A percentile compares a stretch with the other conserved stretches of the same genome.
Conservation (phyloP, 2,329 filamentous ascomycete species). For the Penicillium sp. region DNA sequence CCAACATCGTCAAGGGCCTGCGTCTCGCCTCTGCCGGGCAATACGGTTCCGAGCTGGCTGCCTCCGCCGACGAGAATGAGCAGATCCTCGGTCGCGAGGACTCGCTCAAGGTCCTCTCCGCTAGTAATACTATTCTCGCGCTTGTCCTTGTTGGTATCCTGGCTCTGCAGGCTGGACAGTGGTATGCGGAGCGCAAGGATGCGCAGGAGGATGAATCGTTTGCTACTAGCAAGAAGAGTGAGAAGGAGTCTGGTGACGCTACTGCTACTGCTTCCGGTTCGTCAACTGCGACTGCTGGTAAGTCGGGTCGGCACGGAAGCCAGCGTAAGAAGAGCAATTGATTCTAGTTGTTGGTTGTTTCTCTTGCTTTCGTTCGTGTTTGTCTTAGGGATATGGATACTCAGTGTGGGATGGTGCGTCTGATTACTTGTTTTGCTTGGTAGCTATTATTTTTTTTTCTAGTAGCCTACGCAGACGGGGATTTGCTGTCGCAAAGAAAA, state of each 20-base stretch:
- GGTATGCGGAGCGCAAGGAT: constrained; percentile 97
- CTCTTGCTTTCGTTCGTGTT: not conserved
- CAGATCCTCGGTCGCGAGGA: constrained; percentile 79
- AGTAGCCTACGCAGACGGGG: not conserved
- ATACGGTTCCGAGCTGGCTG: constrained; percentile 55
- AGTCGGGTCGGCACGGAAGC: constrained; percentile 19
- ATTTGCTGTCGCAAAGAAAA: not conserved
- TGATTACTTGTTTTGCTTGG: not conserved
- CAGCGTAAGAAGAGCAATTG: constrained; percentile 30
- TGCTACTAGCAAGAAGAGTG: constrained; percentile 43
- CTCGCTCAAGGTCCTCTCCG: constrained; percentile 82
- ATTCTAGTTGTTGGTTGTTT: constrained; percentile 3
- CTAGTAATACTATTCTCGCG: constrained; percentile 94
- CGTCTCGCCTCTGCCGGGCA: constrained; percentile 73
- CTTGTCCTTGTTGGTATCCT: constrained; percentile 88
- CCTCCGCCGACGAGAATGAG: constrained; percentile 54
- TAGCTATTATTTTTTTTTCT: not conserved
- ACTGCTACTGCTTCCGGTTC: constrained; percentile 9
- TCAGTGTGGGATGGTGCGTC: not conserved
- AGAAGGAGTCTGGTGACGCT: constrained; percentile 8
- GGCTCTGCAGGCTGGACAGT: constrained; percentile 92
- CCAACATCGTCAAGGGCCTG: constrained; percentile 95
- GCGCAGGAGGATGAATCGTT: constrained; percentile 71
- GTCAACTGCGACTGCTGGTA: constrained; percentile 11
- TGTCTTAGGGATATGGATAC: not conserved